phyloP scores from a whole-genome alignment of 2,329 filamentous ascomycete species.

The Davidsoniella neocaledoniae region DNA sequence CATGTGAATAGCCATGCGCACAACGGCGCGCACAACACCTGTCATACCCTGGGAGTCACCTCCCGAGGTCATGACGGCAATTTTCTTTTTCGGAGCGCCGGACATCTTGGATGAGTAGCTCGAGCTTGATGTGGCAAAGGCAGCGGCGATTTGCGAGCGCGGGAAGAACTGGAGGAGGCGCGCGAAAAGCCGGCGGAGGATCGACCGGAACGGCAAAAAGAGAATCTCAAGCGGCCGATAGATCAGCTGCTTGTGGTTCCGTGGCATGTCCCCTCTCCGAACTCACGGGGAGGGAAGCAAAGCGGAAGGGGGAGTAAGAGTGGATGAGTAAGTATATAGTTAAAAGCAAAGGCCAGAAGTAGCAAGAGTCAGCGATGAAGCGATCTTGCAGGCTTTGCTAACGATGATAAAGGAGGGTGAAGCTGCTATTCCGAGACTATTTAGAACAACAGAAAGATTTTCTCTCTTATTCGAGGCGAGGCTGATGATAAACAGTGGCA shows the following conservation, averaged over 20 bases:
- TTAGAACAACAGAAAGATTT: not conserved
- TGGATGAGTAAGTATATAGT: not conserved
- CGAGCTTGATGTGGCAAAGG: conserved; percentile 6
- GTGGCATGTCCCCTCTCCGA: conserved; percentile 11
- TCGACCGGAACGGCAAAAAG: conserved; percentile 17
- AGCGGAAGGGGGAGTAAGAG: not conserved
- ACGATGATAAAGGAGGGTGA: not conserved
- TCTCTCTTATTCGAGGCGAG: too few relatives aligned
- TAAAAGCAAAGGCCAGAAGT: not conserved
- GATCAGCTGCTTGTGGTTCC: conserved; percentile 15
- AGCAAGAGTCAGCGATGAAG: not conserved
- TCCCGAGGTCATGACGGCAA: conserved; percentile 87
- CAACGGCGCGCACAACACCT: conserved; percentile 72
- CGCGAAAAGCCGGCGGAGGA: conserved; percentile 14
- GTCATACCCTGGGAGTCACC: conserved; percentile 95
- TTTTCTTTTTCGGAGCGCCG: conserved; percentile 38
- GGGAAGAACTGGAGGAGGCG: conserved; percentile 11
- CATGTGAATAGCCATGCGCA: conserved; percentile 78
- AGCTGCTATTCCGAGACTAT: too few relatives aligned
- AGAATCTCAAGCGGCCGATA: conserved; percentile 19
- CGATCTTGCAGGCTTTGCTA: not conserved
- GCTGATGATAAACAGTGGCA: not conserved
- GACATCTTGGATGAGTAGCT: conserved; percentile 22
- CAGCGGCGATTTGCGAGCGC: conserved; percentile 9
- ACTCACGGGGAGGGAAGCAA: conserved; percentile 2